These are phyloP conservation scores for Pseudozyma flocculosa DNA, from an alignment of 1,284 basidiomycete genomes.

Conservation along the genomic window DNA sequence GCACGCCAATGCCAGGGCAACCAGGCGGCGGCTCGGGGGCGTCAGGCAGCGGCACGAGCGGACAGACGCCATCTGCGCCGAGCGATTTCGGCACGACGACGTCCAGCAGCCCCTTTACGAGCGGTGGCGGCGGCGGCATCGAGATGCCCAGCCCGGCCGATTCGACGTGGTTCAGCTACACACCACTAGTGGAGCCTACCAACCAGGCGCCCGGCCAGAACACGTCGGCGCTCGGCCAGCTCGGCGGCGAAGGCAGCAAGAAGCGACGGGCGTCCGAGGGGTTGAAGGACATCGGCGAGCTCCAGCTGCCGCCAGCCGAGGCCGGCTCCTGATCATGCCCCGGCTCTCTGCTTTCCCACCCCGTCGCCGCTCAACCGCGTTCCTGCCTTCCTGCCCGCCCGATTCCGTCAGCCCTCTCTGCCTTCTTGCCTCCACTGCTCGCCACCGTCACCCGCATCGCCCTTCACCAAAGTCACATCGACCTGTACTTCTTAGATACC, in stretches of 20 bases:
- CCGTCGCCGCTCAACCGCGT: too few relatives aligned
- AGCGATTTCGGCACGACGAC: neutral
- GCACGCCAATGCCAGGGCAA: neutral
- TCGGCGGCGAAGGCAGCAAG: conserved; percentile 36
- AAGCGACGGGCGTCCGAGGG: conserved; percentile 23
- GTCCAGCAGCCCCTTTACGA: neutral
- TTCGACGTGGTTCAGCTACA: conserved; percentile 43
- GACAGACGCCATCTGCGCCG: neutral
- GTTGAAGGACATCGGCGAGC: conserved; percentile 18
- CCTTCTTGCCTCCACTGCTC: too few relatives aligned
- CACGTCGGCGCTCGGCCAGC: conserved; percentile 24
- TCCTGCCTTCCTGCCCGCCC: too few relatives aligned
- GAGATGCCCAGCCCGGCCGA: conserved; percentile 26
- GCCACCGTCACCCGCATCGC: too few relatives aligned
- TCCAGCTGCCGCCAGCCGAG: conserved; percentile 35
- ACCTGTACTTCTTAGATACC: too few relatives aligned
- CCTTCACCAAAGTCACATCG: too few relatives aligned
- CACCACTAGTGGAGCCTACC: conserved; percentile 26
- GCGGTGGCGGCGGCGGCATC: too few relatives aligned
- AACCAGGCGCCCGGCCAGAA: conserved; percentile 7
- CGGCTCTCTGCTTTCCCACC: neutral
- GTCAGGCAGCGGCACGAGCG: neutral
- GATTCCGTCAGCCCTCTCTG: too few relatives aligned
- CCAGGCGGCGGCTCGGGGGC: neutral
- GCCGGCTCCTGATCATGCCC: conserved; percentile 5